A percentile compares a stretch with the other conserved stretches of the same genome.
Conservation (phyloP, 2,329 filamentous ascomycete genomes). For the Penicillium italicum region DNA sequence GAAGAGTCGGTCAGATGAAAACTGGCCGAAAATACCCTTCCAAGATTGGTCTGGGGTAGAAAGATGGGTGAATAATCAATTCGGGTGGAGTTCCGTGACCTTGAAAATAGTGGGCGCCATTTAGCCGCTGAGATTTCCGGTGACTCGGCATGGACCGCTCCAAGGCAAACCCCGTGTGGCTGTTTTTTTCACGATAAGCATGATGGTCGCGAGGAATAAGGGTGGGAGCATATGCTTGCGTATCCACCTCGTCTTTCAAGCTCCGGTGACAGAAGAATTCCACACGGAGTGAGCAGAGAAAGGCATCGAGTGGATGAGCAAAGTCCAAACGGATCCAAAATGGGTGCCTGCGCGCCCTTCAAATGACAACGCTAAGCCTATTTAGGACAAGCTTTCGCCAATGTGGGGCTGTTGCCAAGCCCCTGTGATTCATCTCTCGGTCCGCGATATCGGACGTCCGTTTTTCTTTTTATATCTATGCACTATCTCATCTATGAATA, state of each 20-base stretch:
- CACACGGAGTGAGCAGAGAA: slow-evolving; percentile 7
- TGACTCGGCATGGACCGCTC: slow-evolving; percentile 9
- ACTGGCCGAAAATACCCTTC: slow-evolving; percentile 10
- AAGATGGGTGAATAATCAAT: slow-evolving; percentile 16
- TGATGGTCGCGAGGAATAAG: background rate
- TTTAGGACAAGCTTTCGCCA: slow-evolving; percentile 9
- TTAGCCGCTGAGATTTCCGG: slow-evolving; percentile 9
- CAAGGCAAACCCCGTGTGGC: background rate
- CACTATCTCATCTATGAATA: background rate
- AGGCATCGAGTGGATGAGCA: slow-evolving; percentile 7
- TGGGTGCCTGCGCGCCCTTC: slow-evolving; percentile 27
- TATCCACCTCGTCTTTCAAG: background rate
- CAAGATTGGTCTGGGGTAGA: slow-evolving; percentile 28
- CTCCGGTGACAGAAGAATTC: background rate
- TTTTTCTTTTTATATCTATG: background rate
- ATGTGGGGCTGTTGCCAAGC: background rate
- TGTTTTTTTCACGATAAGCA: background rate
- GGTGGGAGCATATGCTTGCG: background rate
- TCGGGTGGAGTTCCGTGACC: slow-evolving; percentile 12
- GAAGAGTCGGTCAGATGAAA: slow-evolving; percentile 19
- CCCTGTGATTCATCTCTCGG: slow-evolving; percentile 6
- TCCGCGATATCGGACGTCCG: slow-evolving; percentile 5
- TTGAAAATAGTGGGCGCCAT: slow-evolving; percentile 8
- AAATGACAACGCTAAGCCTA: slow-evolving; percentile 30
- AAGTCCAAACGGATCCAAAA: background rate